phyloP scores from a whole-genome alignment of 2,329 filamentous ascomycete species.

The Alternaria sp. region DNA sequence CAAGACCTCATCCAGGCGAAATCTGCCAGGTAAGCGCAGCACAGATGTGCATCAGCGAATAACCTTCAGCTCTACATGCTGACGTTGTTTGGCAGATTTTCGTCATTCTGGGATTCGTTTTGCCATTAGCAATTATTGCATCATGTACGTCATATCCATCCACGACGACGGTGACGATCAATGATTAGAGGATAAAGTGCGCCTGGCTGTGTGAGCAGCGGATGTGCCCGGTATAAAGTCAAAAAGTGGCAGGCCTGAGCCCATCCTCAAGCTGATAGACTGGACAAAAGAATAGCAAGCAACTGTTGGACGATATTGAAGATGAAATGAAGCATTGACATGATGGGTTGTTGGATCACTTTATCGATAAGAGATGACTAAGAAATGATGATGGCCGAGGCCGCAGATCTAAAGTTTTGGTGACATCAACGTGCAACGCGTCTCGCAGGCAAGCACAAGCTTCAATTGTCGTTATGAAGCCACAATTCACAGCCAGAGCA shows the following conservation, averaged over 20 bases:
- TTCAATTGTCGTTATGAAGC: conserved; percentile 14
- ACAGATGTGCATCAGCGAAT: not conserved
- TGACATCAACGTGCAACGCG: conserved; percentile 17
- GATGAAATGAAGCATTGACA: not conserved
- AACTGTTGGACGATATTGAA: not conserved
- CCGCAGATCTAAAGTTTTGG: conserved; percentile 10
- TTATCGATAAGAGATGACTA: not conserved
- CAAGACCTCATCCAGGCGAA: not conserved
- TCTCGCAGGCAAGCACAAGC: not conserved
- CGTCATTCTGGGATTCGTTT: not conserved
- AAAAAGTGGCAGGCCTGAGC: not conserved
- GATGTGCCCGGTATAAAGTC: not conserved
- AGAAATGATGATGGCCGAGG: not conserved
- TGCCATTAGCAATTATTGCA: not conserved
- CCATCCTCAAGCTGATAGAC: accelerated
- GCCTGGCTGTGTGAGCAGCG: not conserved
- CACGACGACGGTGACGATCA: not conserved
- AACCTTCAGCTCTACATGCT: not conserved
- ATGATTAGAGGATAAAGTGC: not conserved
- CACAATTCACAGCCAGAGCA: conserved; percentile 9
- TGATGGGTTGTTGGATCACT: not conserved
- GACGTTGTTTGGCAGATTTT: not conserved
- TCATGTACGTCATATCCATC: not conserved
- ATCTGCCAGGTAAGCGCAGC: not conserved
- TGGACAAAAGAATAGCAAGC: not conserved